Conservation (phyloP, 2,329 filamentous ascomycete genomes). For the Cadophora gregata region DNA sequence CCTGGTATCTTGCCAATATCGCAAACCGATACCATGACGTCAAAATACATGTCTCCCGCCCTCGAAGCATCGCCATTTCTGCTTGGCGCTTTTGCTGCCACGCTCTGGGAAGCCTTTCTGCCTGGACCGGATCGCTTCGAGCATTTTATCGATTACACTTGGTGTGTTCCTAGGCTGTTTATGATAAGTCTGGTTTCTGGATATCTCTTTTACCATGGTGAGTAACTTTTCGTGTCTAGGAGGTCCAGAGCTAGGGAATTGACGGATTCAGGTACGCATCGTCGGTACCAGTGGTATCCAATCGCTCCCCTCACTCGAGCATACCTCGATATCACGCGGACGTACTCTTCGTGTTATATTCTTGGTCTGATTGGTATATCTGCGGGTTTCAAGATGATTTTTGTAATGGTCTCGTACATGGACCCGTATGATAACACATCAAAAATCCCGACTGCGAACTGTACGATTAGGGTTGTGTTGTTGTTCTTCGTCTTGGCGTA, state of each 20-base stretch:
- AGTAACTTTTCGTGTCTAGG: not conserved
- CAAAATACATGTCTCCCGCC: not conserved
- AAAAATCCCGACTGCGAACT: not conserved
- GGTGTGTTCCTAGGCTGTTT: not conserved
- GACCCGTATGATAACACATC: not conserved
- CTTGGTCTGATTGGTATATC: not conserved
- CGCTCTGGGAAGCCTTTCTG: not conserved
- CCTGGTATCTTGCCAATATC: not conserved
- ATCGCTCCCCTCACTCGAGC: not conserved
- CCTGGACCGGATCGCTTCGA: not conserved
- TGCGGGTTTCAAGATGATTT: not conserved
- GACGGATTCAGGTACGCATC: not conserved
- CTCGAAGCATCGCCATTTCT: conserved; percentile 9
- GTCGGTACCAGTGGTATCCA: not conserved
- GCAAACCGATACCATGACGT: not conserved
- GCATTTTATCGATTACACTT: not conserved
- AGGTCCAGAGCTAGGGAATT: not conserved
- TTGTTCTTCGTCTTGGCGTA: conserved; percentile 3
- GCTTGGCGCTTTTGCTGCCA: not conserved
- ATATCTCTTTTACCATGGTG: not conserved
- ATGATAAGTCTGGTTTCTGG: not conserved
- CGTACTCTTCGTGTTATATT: not conserved
- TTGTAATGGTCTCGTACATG: not conserved
- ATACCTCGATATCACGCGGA: not conserved
- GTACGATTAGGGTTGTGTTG: not conserved